Percentiles rank a stretch among this genome's conserved stretches.
These are phyloP conservation scores for Xylaria sp. DNA, from an alignment of 2,329 filamentous ascomycete genomes.

Conservation along the genomic window DNA sequence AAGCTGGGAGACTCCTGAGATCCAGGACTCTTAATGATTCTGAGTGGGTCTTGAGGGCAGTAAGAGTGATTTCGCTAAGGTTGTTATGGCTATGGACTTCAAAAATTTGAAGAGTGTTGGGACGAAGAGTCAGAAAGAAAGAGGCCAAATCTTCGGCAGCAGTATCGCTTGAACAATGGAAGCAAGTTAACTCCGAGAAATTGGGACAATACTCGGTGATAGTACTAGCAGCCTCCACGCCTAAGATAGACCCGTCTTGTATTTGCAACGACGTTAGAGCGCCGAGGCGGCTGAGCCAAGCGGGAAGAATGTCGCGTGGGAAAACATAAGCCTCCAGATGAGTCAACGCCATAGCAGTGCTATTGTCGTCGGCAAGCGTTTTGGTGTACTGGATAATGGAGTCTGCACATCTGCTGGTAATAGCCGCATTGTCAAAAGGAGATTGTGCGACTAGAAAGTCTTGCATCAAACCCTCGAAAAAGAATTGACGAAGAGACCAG, in stretches of 20 bases:
- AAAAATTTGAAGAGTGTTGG: constrained; percentile 68
- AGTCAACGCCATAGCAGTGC: constrained; percentile 64
- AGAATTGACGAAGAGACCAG: constrained; percentile 44
- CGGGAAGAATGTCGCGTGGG: constrained; percentile 61
- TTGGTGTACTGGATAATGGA: constrained; percentile 64
- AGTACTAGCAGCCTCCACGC: constrained; percentile 61
- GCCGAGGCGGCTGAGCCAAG: constrained; percentile 68
- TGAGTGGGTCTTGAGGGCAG: constrained; percentile 60
- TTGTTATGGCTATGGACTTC: constrained; percentile 66
- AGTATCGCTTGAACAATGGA: constrained; percentile 55
- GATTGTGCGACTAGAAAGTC: constrained; percentile 47
- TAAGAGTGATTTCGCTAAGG: constrained; percentile 64
- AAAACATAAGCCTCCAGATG: constrained; percentile 64
- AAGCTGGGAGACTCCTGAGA: constrained; percentile 47
- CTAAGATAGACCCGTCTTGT: constrained; percentile 69
- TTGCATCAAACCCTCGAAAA: constrained; percentile 56
- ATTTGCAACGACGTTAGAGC: constrained; percentile 68
- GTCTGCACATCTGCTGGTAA: constrained; percentile 62
- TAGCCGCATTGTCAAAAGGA: constrained; percentile 50
- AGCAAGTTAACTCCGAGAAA: constrained; percentile 70
- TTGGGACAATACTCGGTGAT: constrained; percentile 68
- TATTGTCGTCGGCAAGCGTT: constrained; percentile 51
- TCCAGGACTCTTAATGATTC: constrained; percentile 49
- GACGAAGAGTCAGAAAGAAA: constrained; percentile 66
- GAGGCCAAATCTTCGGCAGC: constrained; percentile 67